Evolutionary conservation across 2,329 filamentous ascomycete species (phyloP).

Genomic region (Claviceps fusiformis): DNA sequence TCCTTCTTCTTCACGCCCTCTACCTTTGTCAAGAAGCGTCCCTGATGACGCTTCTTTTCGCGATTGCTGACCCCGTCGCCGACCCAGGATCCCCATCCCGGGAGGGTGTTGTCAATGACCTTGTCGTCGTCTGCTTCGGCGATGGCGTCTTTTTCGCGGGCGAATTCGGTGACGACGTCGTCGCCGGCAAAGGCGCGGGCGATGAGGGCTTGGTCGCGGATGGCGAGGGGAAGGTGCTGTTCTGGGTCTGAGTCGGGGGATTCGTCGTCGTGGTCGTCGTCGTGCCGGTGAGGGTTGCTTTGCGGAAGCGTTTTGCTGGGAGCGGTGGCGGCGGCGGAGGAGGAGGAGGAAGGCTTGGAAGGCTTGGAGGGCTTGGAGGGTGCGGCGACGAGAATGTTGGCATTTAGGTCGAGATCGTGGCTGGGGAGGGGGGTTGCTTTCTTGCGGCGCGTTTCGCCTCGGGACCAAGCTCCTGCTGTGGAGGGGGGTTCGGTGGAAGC

Average conservation of each 20-base stretch:
- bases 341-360: neutral
- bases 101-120: constrained; percentile 68
- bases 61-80: constrained; percentile 68
- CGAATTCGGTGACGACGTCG: constrained; percentile 70
- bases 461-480: constrained; percentile 29
- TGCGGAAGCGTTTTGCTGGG: constrained; percentile 3
- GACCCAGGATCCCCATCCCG: constrained; percentile 88
- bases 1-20: constrained; percentile 64
- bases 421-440: constrained; percentile 16
- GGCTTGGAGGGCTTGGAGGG: neutral
- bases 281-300: constrained; percentile 1
- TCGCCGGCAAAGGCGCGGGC: constrained; percentile 79
- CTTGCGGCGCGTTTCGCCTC: constrained; percentile 23
- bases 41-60: constrained; percentile 49
- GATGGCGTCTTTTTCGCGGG: constrained; percentile 60
- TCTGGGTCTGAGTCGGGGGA: constrained; percentile 27
- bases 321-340: constrained; percentile 5
- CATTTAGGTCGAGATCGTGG: constrained; percentile 28
- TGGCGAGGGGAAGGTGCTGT: constrained; percentile 40
- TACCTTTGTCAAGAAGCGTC: constrained; percentile 48
- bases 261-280: neutral
- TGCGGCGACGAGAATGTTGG: constrained; percentile 18
- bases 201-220: constrained; percentile 54
- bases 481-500: constrained; percentile 11
- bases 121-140: constrained; percentile 71